phyloP scores from a whole-genome alignment of 352 stramenopile genomes.

The Pythium apleroticum region DNA sequence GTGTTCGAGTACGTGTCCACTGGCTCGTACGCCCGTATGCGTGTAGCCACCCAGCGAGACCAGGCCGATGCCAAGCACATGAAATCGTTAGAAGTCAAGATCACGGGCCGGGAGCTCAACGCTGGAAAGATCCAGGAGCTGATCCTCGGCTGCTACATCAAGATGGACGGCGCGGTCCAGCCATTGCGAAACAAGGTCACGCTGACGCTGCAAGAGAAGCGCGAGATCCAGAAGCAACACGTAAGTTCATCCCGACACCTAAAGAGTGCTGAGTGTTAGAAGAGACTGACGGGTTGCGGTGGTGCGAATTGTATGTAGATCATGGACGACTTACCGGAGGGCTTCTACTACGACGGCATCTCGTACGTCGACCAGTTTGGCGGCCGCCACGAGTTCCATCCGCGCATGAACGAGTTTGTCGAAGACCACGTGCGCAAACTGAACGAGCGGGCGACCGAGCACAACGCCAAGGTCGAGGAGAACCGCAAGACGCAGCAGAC shows the following conservation, averaged over 20 bases:
- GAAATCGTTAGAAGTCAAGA: slow-evolving; percentile 34
- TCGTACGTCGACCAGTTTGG: slow-evolving; percentile 78
- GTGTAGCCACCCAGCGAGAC: slow-evolving; percentile 1
- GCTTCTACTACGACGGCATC: slow-evolving; percentile 68
- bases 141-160: slow-evolving; percentile 59
- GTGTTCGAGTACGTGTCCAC: slow-evolving; percentile 67
- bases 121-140: slow-evolving; percentile 46
- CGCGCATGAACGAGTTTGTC: slow-evolving; percentile 65
- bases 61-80: background rate
- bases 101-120: slow-evolving; percentile 50
- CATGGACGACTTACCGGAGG: slow-evolving; percentile 67
- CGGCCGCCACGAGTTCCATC: slow-evolving; percentile 72
- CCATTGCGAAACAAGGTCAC: slow-evolving; percentile 43
- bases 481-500: slow-evolving; percentile 46
- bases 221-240: slow-evolving; percentile 62
- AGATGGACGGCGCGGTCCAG: slow-evolving; percentile 35
- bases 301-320: too few relatives aligned
- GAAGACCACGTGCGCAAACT: slow-evolving; percentile 48
- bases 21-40: slow-evolving; percentile 39
- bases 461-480: slow-evolving; percentile 52
- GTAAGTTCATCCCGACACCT: slow-evolving; percentile 37
- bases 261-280: background rate
- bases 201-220: slow-evolving; percentile 62
- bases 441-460: slow-evolving; percentile 42
- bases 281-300: slow-evolving; percentile 8